Evolutionary conservation across 177 flowering plant species (phyloP), one percentile per base, ranked within the genome.

Genomic region (Vitis hybrid): DNA sequence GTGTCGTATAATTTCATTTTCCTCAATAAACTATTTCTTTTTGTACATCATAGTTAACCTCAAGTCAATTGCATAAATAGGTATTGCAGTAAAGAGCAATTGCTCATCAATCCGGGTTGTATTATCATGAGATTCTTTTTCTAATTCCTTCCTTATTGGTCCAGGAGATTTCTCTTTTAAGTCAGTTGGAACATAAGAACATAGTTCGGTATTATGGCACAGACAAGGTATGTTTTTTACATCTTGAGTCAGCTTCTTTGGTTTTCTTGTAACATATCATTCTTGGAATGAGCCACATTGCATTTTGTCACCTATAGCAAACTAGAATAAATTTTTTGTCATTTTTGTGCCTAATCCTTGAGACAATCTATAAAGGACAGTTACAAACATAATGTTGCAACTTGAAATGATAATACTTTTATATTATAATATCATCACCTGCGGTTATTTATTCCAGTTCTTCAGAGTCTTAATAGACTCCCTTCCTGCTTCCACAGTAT

Each of bases 191-290:
- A 75, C 97, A 91, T 73, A 89, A 89, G 71, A 91, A 91, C 76
- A 91, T 91, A 29, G 97, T 91, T 60, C 91, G 56, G 61, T 91
- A 91, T 78, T 79, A 80, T 76, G 94, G 97, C 63, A 91, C 92
- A 34, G 84, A 87, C 71, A 91, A 82, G 93, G 97, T 91, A 79
- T 58, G 53, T 13, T 13, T 69, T 72, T 8, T 58, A 7, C 1
- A 1, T 22, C 26, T 31, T 5, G 20, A 13, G 50, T 10, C 29
- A 9, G 15, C 19, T 60, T 50, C 14, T 48, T 55, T 51, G n/a
- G 16, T 59, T 19, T 55, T 11, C 31, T 49, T 68, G 56, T 16
- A 22, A 53, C 56, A 13, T 0, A 53, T 13, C 16, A 53, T 53
- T 53, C 56, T 53, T 13, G 3, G 56, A 53, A 53, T 14, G 19